A percentile compares a stretch with the other conserved stretches of the same genome.
Evolutionary conservation across 1,139 yeast species (phyloP).

Genomic region (Hansenula lynferdii): DNA sequence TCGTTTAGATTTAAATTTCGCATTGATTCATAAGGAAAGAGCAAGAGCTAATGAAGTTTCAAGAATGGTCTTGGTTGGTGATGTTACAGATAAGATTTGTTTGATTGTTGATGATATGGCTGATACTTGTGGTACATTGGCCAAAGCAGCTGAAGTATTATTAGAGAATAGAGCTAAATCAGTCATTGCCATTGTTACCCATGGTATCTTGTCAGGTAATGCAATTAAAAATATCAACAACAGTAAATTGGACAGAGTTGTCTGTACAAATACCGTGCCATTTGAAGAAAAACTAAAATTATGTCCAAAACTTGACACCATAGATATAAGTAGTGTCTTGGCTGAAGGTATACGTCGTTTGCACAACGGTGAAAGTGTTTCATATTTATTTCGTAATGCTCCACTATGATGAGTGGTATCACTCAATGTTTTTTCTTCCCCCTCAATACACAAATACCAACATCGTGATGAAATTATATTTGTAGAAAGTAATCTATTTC

Average conservation of each 20-base stretch:
- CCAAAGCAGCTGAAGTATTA: constrained; percentile 91
- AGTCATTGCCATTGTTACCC: constrained; percentile 94
- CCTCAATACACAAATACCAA: no score
- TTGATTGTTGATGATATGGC: constrained; percentile 97
- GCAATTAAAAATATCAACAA: constrained; percentile 82
- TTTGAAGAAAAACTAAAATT: constrained; percentile 65
- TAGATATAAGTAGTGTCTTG: constrained; percentile 83
- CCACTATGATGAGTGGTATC: constrained; percentile 41
- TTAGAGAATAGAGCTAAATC: constrained; percentile 75
- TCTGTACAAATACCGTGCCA: constrained; percentile 95
- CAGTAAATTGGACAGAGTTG: constrained; percentile 72
- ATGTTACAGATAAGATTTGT: constrained; percentile 83
- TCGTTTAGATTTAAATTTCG: constrained; percentile 86
- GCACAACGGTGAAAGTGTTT: constrained; percentile 95
- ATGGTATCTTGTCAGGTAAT: constrained; percentile 86
- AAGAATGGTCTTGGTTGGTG: constrained; percentile 95
- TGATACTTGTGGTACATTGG: constrained; percentile 95
- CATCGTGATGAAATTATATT: no score
- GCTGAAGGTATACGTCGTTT: constrained; percentile 97
- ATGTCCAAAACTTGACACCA: constrained; percentile 74
- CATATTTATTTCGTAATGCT: constrained; percentile 80
- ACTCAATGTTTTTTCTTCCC: no score
- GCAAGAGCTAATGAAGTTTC: constrained; percentile 93
- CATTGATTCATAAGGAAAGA: constrained; percentile 94
- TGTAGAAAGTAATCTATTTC: no score